Evolutionary conservation across 192 early-diverging fungal species (phyloP), one percentile per base, ranked within the genome.

Genomic region (Umbelopsis vinacea): DNA sequence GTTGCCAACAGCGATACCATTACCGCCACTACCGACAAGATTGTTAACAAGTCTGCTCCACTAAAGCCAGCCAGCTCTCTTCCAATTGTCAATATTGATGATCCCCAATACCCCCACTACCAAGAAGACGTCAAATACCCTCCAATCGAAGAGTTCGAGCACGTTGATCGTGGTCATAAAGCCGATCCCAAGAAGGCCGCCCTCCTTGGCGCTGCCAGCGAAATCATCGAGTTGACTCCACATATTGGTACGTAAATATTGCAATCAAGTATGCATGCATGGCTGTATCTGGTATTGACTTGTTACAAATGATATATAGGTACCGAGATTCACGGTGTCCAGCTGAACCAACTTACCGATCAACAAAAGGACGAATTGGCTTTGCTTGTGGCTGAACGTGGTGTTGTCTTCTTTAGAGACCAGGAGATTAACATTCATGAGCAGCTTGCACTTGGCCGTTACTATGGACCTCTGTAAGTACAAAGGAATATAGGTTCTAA

Each of bases 391-490:
- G 77, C 89, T 19, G 85, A 92, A 67, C 81, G 91, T 38, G 88
- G 87, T 23, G 89, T 92, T 15, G 89, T 91, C 11, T 90, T 88
- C 66, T 88, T 92, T 74, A 78, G 89, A 9, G 81, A 91, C 54
- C 91, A 92, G 77, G 87, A 90, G 55, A 50, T 90, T 23, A 82
- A 80, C 26, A 70, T 78, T 37, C 82, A 90, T 47, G 83, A 87
- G 74, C 84, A 84, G 66, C 72, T 82, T 48, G 85, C 83, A 29
- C 71, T 92, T 12, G 87, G 86, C 10, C 38, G 67, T n/a, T 77
- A 81, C 26, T 86, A 81, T 78, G 83, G 71, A 52, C 70, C 55
- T 53, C 68, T 74, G 71, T 79, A 50, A 72, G 74, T 67, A 23
- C 43, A 47, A 17, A n/a, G n/a, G 3, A 17, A n/a, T 5, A n/a